These are phyloP conservation scores for Pichia manshurica DNA, from an alignment of 805 yeast species.

Conservation along the genomic window DNA sequence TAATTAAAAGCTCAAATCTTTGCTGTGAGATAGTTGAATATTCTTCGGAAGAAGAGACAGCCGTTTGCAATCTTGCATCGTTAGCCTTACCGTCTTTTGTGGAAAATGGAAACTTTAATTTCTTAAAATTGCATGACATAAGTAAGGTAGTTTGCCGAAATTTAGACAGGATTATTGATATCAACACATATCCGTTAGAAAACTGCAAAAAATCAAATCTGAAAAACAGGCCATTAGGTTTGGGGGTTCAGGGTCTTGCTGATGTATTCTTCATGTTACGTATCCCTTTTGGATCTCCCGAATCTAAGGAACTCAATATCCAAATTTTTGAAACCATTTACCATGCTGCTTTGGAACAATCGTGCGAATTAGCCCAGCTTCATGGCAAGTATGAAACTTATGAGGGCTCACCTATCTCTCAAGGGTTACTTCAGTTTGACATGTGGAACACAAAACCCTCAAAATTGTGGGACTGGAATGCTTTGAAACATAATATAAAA, in stretches of 20 bases:
- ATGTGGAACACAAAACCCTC: slow-evolving; percentile 79
- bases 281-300: slow-evolving; percentile 78
- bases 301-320: slow-evolving; percentile 68
- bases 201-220: slow-evolving; percentile 71
- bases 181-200: slow-evolving; percentile 76
- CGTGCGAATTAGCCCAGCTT: slow-evolving; percentile 68
- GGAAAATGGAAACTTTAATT: slow-evolving; percentile 50
- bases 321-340: slow-evolving; percentile 94
- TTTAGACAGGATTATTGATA: slow-evolving; percentile 77
- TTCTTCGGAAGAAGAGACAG: slow-evolving; percentile 86
- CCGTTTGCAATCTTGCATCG: slow-evolving; percentile 93
- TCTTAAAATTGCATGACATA: slow-evolving; percentile 66
- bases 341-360: slow-evolving; percentile 87
- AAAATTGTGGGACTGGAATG: slow-evolving; percentile 66
- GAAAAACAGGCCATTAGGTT: slow-evolving; percentile 88
- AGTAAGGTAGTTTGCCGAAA: slow-evolving; percentile 75
- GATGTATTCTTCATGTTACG: slow-evolving; percentile 78
- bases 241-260: slow-evolving; percentile 97
- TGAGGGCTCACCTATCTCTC: slow-evolving; percentile 83
- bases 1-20: slow-evolving; percentile 86
- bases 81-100: slow-evolving; percentile 81
- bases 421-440: slow-evolving; percentile 82
- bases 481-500: slow-evolving; percentile 43
- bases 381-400: slow-evolving; percentile 70
- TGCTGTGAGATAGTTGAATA: slow-evolving; percentile 94